Evolutionary conservation across 768 basidiomycete species (phyloP).

Genomic region (Gymnopilus junonius): DNA sequence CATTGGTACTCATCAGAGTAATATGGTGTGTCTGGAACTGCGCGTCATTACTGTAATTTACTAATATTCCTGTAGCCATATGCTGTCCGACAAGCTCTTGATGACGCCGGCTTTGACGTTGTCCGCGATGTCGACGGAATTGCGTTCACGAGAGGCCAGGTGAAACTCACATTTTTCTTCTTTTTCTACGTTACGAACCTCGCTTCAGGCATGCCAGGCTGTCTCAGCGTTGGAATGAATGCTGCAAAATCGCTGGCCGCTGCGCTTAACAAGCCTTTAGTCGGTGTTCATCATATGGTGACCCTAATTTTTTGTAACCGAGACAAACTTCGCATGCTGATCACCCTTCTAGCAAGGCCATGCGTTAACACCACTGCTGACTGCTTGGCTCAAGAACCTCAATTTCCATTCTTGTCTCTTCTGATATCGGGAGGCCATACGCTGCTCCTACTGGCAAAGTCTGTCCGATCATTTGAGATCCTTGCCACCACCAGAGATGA

Average conservation of each 20-base stretch:
- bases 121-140: constrained; percentile 79
- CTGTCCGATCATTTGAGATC: constrained; percentile 60
- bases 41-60: background rate
- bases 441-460: constrained; percentile 75
- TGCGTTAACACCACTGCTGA: constrained; percentile 80
- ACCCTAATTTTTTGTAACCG: constrained; percentile 18
- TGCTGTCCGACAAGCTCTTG: constrained; percentile 70
- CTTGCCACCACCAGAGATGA: constrained; percentile 78
- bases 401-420: constrained; percentile 87
- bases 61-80: constrained; percentile 54
- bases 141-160: constrained; percentile 85
- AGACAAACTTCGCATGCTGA: background rate
- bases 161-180: constrained; percentile 1
- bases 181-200: constrained; percentile 6
- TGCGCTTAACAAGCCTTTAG: constrained; percentile 73
- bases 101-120: constrained; percentile 59
- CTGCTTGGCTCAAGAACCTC: constrained; percentile 51
- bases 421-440: constrained; percentile 97
- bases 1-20: constrained; percentile 76
- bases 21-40: constrained; percentile 57
- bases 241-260: constrained; percentile 89
- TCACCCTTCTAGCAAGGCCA: constrained; percentile 81
- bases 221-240: constrained; percentile 77
- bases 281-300: constrained; percentile 97
- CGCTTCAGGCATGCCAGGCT: constrained; percentile 71